phyloP scores from a whole-genome alignment of 371 early-diverging fungal species.

The Synchytrium microbalum region DNA sequence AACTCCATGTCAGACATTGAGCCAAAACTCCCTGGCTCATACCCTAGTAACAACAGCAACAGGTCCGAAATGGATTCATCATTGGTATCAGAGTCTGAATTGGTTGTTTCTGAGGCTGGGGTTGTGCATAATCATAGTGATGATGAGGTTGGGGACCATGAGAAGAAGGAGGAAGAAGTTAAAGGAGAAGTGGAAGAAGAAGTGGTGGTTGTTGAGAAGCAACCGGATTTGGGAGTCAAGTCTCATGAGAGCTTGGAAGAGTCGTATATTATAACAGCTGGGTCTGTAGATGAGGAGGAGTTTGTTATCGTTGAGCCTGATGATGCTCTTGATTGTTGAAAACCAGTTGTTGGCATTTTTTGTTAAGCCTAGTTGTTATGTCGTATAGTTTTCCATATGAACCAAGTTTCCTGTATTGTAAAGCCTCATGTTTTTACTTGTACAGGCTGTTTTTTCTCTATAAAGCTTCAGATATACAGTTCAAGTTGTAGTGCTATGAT shows the following conservation, averaged over 20 bases:
- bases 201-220: no score
- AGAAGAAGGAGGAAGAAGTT: not conserved
- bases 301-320: not conserved
- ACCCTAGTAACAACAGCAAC: not conserved
- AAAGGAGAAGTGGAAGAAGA: not conserved
- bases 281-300: not conserved
- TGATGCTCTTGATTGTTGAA: not conserved
- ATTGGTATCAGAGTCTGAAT: not conserved
- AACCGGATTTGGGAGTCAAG: no score
- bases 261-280: not conserved
- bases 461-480: no score
- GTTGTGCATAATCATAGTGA: not conserved
- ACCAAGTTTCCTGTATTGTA: no score
- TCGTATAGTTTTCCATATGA: no score
- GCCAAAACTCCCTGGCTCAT: not conserved
- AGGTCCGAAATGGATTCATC: not conserved
- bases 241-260: not conserved
- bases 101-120: not conserved
- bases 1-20: no score
- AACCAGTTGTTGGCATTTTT: no score
- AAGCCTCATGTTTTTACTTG: no score
- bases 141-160: no score
- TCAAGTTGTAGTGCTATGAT: no score
- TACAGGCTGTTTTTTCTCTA: no score
- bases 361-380: no score